Conservation (phyloP, 345 rosid species). For the Turnera subulata region DNA sequence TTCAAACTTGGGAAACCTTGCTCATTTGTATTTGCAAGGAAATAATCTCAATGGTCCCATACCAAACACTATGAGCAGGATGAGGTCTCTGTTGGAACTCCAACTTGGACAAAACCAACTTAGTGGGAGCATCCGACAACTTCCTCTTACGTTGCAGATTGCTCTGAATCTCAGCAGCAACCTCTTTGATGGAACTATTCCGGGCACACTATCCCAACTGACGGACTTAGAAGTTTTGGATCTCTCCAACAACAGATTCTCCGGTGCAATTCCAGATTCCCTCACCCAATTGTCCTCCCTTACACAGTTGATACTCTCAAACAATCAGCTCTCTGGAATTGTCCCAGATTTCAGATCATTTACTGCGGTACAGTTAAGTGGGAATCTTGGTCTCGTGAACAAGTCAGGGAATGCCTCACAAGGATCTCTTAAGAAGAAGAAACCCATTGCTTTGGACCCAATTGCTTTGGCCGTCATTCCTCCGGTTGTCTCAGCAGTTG, state of each 20-base stretch:
- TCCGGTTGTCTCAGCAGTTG: conserved; percentile 32
- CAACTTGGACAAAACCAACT: conserved; percentile 67
- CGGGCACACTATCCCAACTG: conserved; percentile 28
- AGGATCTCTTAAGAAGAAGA: conserved; percentile 14
- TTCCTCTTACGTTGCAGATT: conserved; percentile 64
- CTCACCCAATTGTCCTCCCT: conserved; percentile 29
- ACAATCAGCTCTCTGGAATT: conserved; percentile 55
- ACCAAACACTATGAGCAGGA: conserved; percentile 34
- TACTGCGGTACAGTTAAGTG: conserved; percentile 30
- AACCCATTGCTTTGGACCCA: too few species aligned
- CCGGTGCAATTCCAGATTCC: conserved; percentile 42
- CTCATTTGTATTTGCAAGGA: conserved; percentile 43
- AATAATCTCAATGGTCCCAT: conserved; percentile 54
- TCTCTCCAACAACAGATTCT: conserved; percentile 57
- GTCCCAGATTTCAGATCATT: conserved; percentile 23
- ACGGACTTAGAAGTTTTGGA: conserved; percentile 60
- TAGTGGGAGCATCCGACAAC: conserved; percentile 44
- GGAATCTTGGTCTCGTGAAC: conserved; percentile 32
- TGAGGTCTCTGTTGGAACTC: conserved; percentile 54
- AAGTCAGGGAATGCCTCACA: background rate
- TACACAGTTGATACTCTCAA: conserved; percentile 46
- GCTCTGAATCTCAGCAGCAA: conserved; percentile 72
- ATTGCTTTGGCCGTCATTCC: conserved; percentile 30
- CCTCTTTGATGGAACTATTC: conserved; percentile 50
- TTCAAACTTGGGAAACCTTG: conserved; percentile 35